Conservation (phyloP, 352 stramenopile species). For the Phytopythium helicoides region DNA sequence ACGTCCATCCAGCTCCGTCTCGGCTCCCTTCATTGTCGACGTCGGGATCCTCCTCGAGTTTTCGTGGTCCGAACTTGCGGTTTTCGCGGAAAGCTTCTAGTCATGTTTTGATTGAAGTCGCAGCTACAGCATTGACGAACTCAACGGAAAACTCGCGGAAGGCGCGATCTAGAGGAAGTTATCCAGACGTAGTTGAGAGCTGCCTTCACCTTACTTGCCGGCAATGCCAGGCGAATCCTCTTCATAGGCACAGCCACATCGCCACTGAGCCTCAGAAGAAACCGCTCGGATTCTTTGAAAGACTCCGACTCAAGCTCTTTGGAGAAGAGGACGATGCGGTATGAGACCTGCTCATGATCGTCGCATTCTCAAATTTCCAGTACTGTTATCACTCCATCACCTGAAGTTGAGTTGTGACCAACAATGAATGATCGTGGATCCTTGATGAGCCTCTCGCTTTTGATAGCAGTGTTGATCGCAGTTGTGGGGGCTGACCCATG, state of each 20-base stretch:
- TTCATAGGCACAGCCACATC: constrained; percentile 13
- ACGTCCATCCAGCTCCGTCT: constrained; percentile 26
- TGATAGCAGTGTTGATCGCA: constrained; percentile 9
- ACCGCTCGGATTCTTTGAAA: constrained; percentile 37
- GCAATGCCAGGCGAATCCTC: constrained; percentile 29
- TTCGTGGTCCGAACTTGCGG: constrained; percentile 13
- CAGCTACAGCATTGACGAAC: constrained; percentile 4
- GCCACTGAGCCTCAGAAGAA: constrained; percentile 12
- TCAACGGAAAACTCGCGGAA: constrained; percentile 14
- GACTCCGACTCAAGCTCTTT: constrained; percentile 35
- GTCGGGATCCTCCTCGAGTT: not conserved
- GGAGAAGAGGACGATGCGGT: constrained; percentile 11
- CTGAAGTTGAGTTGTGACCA: not conserved
- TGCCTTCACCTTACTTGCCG: constrained; percentile 70
- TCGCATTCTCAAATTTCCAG: constrained; percentile 1
- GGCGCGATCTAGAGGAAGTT: constrained; percentile 20
- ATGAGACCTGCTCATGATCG: not conserved
- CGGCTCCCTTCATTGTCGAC: not conserved
- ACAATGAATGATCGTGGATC: constrained; percentile 2
- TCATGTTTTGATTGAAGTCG: constrained; percentile 11
- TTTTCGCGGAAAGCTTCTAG: constrained; percentile 31
- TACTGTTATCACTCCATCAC: not conserved
- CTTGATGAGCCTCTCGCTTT: constrained; percentile 3
- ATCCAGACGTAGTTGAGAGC: constrained; percentile 61
- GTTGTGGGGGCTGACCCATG: constrained; percentile 17